These are phyloP conservation scores for Aschersonia sp. DNA, from an alignment of 2,329 filamentous ascomycete genomes.

Conservation along the genomic window DNA sequence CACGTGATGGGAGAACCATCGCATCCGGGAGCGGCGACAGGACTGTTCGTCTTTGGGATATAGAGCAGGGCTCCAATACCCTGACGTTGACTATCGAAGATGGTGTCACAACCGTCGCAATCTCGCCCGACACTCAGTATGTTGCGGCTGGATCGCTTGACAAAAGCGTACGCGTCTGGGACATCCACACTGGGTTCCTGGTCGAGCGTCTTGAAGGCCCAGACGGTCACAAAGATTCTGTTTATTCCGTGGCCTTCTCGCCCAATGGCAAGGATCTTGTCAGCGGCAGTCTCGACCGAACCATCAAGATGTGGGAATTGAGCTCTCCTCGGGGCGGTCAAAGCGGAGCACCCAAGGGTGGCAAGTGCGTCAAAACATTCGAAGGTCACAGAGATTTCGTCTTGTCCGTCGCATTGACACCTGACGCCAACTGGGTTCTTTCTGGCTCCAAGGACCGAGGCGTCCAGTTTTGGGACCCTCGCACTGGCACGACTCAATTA, in stretches of 20 bases:
- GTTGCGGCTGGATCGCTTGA: conserved; percentile 91
- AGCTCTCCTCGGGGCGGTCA: conserved; percentile 54
- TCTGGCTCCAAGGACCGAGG: conserved; percentile 94
- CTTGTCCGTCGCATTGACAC: conserved; percentile 85
- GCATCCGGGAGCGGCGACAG: conserved; percentile 91
- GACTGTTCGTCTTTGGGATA: conserved; percentile 92
- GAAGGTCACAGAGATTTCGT: conserved; percentile 98
- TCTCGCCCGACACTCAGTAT: conserved; percentile 86
- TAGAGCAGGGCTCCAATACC: conserved; percentile 68
- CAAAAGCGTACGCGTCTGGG: conserved; percentile 97
- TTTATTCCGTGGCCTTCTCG: conserved; percentile 92
- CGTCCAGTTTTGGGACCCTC: conserved; percentile 97
- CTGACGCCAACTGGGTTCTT: conserved; percentile 89
- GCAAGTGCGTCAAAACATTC: conserved; percentile 91
- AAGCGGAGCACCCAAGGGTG: conserved; percentile 59
- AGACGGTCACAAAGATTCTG: conserved; percentile 90
- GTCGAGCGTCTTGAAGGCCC: conserved; percentile 86
- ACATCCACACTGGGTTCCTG: conserved; percentile 71
- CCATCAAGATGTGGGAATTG: conserved; percentile 99
- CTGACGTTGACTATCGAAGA: conserved; percentile 87
- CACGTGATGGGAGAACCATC: conserved; percentile 83
- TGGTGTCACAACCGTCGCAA: conserved; percentile 92
- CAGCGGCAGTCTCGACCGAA: conserved; percentile 90
- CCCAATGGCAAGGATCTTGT: conserved; percentile 87
- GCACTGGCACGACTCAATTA: conserved; percentile 83